Evolutionary conservation across 345 rosid species (phyloP).

Genomic region (Laguncularia racemosa): DNA sequence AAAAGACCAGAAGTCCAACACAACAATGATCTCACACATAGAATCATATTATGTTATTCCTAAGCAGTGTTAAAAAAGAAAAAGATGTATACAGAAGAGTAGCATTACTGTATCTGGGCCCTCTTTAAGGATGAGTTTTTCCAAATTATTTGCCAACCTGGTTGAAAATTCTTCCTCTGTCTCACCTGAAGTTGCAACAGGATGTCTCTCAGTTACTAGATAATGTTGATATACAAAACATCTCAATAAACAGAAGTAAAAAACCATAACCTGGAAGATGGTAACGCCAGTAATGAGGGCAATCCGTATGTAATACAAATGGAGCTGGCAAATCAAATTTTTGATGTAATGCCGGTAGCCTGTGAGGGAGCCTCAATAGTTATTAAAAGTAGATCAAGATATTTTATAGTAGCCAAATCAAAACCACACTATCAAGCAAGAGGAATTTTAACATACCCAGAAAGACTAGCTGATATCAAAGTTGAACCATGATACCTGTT

Average conservation of each 20-base stretch:
- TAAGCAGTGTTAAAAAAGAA: not conserved
- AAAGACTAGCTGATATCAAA: conserved; percentile 84
- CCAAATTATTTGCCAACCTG: conserved; percentile 81
- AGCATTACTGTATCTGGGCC: conserved; percentile 85
- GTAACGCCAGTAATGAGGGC: conserved; percentile 98
- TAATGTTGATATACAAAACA: no score
- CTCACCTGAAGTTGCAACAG: conserved; percentile 46
- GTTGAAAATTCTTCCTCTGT: conserved; percentile 90
- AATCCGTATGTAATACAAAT: conserved; percentile 84
- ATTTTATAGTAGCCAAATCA: not conserved
- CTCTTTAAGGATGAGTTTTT: conserved; percentile 81
- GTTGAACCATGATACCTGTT: conserved; percentile 93
- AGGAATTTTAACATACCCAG: conserved; percentile 48
- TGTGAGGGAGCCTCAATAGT: conserved; percentile 12
- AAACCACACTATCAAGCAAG: no score
- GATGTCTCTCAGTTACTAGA: no score
- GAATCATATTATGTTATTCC: not conserved
- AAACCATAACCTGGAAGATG: conserved; percentile 70
- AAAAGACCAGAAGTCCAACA: not conserved
- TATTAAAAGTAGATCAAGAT: not conserved
- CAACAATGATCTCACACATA: conserved; percentile 3
- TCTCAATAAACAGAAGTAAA: no score
- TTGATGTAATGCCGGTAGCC: conserved; percentile 84
- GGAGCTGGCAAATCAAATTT: conserved; percentile 97
- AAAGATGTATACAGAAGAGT: conserved; percentile 4